Conservation (phyloP, 805 yeast species). For the Candida krabiensis region DNA sequence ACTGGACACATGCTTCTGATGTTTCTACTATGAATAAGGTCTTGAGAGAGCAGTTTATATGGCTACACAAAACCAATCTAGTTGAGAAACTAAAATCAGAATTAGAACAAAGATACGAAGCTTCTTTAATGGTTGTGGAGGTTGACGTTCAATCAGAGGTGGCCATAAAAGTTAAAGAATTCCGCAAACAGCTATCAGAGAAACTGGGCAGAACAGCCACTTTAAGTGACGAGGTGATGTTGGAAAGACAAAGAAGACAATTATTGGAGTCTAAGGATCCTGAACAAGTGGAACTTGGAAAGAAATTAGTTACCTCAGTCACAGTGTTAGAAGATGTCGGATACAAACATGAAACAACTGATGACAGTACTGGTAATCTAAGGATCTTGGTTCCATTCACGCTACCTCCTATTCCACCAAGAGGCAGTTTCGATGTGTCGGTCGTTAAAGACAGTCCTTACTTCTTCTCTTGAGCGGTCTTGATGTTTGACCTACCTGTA, state of each 20-base stretch:
- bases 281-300: constrained; percentile 47
- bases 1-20: constrained; percentile 95
- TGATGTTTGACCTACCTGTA: too few species aligned
- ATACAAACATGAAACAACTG: constrained; percentile 17
- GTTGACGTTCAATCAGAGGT: constrained; percentile 53
- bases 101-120: constrained; percentile 76
- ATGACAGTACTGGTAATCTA: constrained; percentile 23
- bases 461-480: constrained; percentile 56
- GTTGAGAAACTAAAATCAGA: constrained; percentile 71
- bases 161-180: constrained; percentile 48
- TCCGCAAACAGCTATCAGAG: constrained; percentile 48
- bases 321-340: constrained; percentile 45
- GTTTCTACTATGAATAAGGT: constrained; percentile 67
- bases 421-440: constrained; percentile 81
- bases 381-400: constrained; percentile 64
- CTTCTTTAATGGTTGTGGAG: constrained; percentile 59
- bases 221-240: constrained; percentile 67
- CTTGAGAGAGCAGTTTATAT: constrained; percentile 77
- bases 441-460: constrained; percentile 72
- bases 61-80: constrained; percentile 72
- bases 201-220: constrained; percentile 57
- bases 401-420: constrained; percentile 72
- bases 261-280: constrained; percentile 55
- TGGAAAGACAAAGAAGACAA: constrained; percentile 65
- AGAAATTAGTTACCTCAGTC: constrained; percentile 66